Evolutionary conservation across 2,329 filamentous ascomycete genomes (phyloP).

Genomic region (Colletotrichum sansevieriae): DNA sequence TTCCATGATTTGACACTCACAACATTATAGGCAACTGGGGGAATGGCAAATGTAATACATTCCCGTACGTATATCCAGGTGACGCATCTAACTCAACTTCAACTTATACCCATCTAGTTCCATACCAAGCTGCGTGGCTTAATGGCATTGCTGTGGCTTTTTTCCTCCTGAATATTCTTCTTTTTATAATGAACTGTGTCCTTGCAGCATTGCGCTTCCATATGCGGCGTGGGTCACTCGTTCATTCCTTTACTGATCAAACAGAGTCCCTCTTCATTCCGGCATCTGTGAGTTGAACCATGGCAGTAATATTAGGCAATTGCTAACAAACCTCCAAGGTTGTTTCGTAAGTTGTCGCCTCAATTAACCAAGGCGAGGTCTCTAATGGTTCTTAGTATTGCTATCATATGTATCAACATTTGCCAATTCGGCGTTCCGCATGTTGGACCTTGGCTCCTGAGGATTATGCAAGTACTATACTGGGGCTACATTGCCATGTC

Average conservation of each 20-base stretch:
- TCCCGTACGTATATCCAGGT: slow-evolving; percentile 60
- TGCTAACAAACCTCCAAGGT: slow-evolving; percentile 48
- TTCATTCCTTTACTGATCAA: slow-evolving; percentile 79
- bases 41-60: slow-evolving; percentile 67
- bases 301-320: background rate
- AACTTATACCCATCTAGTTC: slow-evolving; percentile 70
- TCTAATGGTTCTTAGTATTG: slow-evolving; percentile 67
- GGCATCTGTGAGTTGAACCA: slow-evolving; percentile 64
- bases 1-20: slow-evolving; percentile 29
- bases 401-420: slow-evolving; percentile 82
- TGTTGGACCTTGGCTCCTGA: slow-evolving; percentile 72
- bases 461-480: slow-evolving; percentile 74
- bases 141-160: slow-evolving; percentile 70
- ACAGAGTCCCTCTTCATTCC: slow-evolving; percentile 84
- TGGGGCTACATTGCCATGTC: slow-evolving; percentile 81
- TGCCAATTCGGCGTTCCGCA: slow-evolving; percentile 80
- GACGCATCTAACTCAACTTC: slow-evolving; percentile 58
- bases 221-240: slow-evolving; percentile 77
- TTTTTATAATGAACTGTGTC: slow-evolving; percentile 73
- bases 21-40: slow-evolving; percentile 63
- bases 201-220: slow-evolving; percentile 78
- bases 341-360: slow-evolving; percentile 55
- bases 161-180: slow-evolving; percentile 72
- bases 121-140: slow-evolving; percentile 68
- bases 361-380: background rate